Base-by-base conservation (phyloP, 208 protist genomes). In the Acanthamoeba healyi region DNA sequence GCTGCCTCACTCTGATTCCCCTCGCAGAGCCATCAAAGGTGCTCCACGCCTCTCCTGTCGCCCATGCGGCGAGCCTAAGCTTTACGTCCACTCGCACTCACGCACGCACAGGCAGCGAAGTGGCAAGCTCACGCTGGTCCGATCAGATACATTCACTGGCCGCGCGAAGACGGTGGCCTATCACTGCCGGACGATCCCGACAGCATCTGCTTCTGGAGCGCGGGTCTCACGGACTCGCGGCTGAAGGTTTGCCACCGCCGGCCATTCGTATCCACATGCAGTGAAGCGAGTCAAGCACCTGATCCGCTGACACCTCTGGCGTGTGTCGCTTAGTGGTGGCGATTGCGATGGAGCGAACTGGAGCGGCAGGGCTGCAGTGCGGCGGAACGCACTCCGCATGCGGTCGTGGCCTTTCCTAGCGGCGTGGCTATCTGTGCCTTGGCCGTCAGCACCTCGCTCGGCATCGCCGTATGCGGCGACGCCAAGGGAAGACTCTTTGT, bases 311-410 rank as follows among this genome's bases (percentile, higher is more conserved):
- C n/a, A n/a, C n/a, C n/a, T n/a, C n/a, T n/a, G n/a, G n/a, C n/a
- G n/a, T n/a, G n/a, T n/a, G n/a, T n/a, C n/a, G n/a, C n/a, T n/a
- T 22, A 86, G 77, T 86, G 77, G 36, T 86, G 77, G 77, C 54
- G 54, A 26, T 19, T 61, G 12, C 5, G 54, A 5, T 61, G 54
- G 54, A 15, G 19, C 54, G 12, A 61, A 15, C 54, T 61, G 5
- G 54, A 5, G 3, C 74, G 32, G 54, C 3, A 17, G n/a, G 74
- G n/a, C 17, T 15, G n/a, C 10, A 22, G 2, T 54, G n/a, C 22
- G 38, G 9, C 19, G 24, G 32, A 26, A 15, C 3, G 26, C 44
- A 3, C 40, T 40, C 82, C 46, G 49, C n/a, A 65, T 49, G 54
- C 54, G 4, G 5, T 2, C 7, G 61, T 89, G 5, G 6, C 49